These are phyloP conservation scores for Medicago truncatula DNA, from an alignment of 306 rosid genomes.

Conservation along the genomic window MtrunA17r5.0-ANR NC_053046.1:30396501-30397000, in stretches of 20 bases:
- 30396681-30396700: constrained; percentile 15
- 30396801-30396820: background rate
- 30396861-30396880: no score
- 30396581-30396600: constrained; percentile 39
- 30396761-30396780: background rate
- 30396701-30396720: background rate
- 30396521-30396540: background rate
- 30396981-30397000: constrained; percentile 26
- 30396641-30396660: constrained; percentile 46
- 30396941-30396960: constrained; percentile 41
- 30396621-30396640: constrained; percentile 42
- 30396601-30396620: constrained; percentile 40
- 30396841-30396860: background rate
- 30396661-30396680: constrained; percentile 14
- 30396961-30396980: constrained; percentile 23
- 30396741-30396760: constrained; percentile 1
- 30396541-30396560: constrained; percentile 9
- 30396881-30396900: background rate
- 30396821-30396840: background rate
- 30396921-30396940: constrained; percentile 15
- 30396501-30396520: constrained; percentile 44
- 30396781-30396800: background rate
- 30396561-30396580: constrained; percentile 6
- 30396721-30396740: background rate
- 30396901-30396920: constrained; percentile 37